Base-by-base conservation (phyloP, 2,329 filamentous ascomycete species). In the Geosmithia putterillii region DNA sequence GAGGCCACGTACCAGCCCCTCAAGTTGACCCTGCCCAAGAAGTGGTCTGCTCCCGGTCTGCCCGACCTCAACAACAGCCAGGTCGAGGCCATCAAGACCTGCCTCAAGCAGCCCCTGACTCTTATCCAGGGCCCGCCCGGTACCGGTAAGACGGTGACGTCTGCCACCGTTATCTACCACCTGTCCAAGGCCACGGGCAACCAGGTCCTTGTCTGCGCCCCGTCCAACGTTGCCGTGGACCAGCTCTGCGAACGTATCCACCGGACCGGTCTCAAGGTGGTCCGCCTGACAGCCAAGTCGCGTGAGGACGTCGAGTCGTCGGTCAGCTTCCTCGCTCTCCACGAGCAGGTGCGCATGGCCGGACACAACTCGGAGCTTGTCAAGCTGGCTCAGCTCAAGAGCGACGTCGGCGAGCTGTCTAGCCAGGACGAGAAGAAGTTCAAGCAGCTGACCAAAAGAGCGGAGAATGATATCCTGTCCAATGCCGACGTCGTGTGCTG, bases 401-500 rank as follows among this genome's bases (percentile, higher is more conserved):
- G 74, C 44, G 89, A 95, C 55, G 71, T 90, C 40, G 89, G 90
- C 46, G 92, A 96, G 65, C 63, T 98, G 48, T 92, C 87, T 4
- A 94, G 86, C 54, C 84, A 94, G 61, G 92, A 98, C 57, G 92
- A 98, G 66, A 98, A 98, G 74, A 95, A 94, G 57, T 92, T 92
- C 71, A 95, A 95, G 67, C 86, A 94, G 58, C 76, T 98, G 42
- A 95, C 89, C 47, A 85, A 94, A 54, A 82, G 84, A 45, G 92
- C 92, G 8, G 92, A 98, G 65, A 83, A 89, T 44, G 92, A 98
- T 61, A 95, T 98, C 47, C 72, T 98, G 42, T 86, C 75, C 57
- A 95, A 94, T 52, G 92, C 92, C 14, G 92, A 98, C 63, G 92
- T 98, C 42, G 94, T 98, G 49, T 98, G 92, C 71, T 98, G 92